Evolutionary conservation across 2,329 filamentous ascomycete species (phyloP).

Genomic region (Xylariaceae sp.): DNA sequence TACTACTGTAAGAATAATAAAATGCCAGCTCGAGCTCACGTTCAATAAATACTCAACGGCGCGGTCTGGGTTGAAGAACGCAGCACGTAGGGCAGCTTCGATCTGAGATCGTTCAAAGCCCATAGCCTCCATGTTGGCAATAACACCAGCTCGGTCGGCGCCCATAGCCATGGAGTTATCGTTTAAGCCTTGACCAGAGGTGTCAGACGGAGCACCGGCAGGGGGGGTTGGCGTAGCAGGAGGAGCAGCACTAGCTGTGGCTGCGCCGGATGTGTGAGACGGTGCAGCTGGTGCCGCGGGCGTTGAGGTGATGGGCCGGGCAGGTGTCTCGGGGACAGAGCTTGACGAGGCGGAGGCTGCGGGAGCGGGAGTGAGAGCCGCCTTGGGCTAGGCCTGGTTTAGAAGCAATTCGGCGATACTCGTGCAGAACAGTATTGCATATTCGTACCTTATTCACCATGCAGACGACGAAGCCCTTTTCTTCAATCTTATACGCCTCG

Average conservation of each 20-base stretch:
- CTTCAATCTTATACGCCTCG: conserved; percentile 96
- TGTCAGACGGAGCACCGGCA: conserved; percentile 48
- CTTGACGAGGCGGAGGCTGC: conserved; percentile 64
- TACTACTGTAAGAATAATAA: conserved; percentile 2
- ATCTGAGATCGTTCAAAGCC: conserved; percentile 89
- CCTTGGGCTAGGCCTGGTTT: conserved; percentile 68
- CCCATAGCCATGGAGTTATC: conserved; percentile 88
- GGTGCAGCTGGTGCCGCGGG: conserved; percentile 58
- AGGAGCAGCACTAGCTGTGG: conserved; percentile 53
- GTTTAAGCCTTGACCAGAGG: conserved; percentile 59
- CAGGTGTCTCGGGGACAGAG: conserved; percentile 68
- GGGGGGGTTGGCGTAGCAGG: conserved; percentile 64
- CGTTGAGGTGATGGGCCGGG: conserved; percentile 57
- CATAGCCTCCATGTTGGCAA: conserved; percentile 96
- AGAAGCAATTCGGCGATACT: conserved; percentile 2
- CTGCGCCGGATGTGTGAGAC: conserved; percentile 46
- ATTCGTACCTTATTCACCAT: conserved; percentile 89
- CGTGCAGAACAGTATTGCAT: background rate
- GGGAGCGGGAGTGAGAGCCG: conserved; percentile 55
- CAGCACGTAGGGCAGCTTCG: conserved; percentile 92
- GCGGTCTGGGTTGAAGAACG: conserved; percentile 95
- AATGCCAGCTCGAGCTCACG: conserved; percentile 56
- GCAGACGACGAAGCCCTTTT: conserved; percentile 99
- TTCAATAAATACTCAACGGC: conserved; percentile 95
- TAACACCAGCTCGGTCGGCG: conserved; percentile 77